Evolutionary conservation across 1,284 basidiomycete genomes (phyloP), one percentile per base, ranked within the genome.

Genomic region (Moesziomyces antarcticus): DNA sequence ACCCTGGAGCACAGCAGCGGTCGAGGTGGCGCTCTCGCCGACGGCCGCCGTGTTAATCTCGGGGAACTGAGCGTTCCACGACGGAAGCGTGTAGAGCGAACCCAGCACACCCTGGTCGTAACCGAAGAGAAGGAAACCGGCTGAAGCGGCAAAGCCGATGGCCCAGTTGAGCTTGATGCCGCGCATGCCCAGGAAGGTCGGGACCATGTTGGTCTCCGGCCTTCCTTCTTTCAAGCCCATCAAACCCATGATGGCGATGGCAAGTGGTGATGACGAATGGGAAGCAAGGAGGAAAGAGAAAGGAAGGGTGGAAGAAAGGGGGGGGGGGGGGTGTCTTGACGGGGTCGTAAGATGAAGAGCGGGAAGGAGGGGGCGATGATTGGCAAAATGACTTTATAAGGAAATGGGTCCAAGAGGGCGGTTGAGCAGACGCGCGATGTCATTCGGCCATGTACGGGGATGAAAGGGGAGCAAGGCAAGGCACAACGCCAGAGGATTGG

Each of bases 31-130:
- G 11, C 41, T 51, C 27, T 22, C 22, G n/a, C 33, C 46, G 9
- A 21, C 3, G 10, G 30, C 37, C 18, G 33, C 51, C 6, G 78
- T 80, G 64, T 83, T 63, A 50, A 83, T 83, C 22, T 51, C 14
- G 20, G 81, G 81, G 47, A 82, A 83, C 11, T 56, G 57, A 9
- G 24, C n/a, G 24, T 40, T 49, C 73, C 81, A 83, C 10, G 75
- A 67, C 0, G 70, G 73, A 14, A 83, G 70, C 9, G 79, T 81
- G 46, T 82, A 73, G 24, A 83, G 69, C 61, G 77, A 77, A 16
- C 80, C 80, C 48, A 82, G 75, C 21, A 83, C 81, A 75, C 81
- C 81, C 56, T 83, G 80, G 53, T 83, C 80, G 51, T 80, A 82
- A 51, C 80, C 80, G 56, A 82, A 82, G 16, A 82, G 57, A 14